These are phyloP conservation scores for Leccinum brunneo-olivaceum DNA, from an alignment of 1,284 basidiomycete genomes.

Conservation along the genomic window DNA sequence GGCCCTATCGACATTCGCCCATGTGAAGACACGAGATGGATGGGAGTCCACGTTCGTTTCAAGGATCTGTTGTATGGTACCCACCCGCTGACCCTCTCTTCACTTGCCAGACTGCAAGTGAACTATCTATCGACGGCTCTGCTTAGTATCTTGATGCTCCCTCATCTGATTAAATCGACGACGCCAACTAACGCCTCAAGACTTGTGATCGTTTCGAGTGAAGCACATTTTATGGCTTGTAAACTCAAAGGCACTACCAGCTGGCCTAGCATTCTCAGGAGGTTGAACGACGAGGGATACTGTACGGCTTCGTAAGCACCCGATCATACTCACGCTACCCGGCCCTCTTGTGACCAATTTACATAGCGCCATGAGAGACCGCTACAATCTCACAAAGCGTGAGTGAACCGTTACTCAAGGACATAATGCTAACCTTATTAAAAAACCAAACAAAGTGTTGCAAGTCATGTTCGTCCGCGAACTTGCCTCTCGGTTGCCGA, in stretches of 20 bases:
- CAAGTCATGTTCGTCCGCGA: constrained; percentile 30
- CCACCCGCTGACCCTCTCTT: not conserved
- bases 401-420: constrained; percentile 6
- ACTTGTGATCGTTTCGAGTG: constrained; percentile 27
- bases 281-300: constrained; percentile 26
- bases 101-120: constrained; percentile 24
- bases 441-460: constrained; percentile 19
- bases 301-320: constrained; percentile 24
- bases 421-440: not conserved
- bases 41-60: constrained; percentile 27
- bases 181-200: constrained; percentile 19
- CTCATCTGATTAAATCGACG: constrained; percentile 27
- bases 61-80: not conserved
- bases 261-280: constrained; percentile 26
- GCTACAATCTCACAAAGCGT: constrained; percentile 34
- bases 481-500: constrained; percentile 28
- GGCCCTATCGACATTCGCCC: constrained; percentile 12
- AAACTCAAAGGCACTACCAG: constrained; percentile 9
- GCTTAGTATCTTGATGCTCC: constrained; percentile 29
- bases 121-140: constrained; percentile 30
- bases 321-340: not conserved
- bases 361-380: constrained; percentile 17
- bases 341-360: not conserved
- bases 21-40: constrained; percentile 24
- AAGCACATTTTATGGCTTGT: constrained; percentile 13